Percentiles rank a stretch among this genome's conserved stretches.
Conservation (phyloP, 495 filamentous ascomycete genomes). For the Daldinia bambusicola region DNA sequence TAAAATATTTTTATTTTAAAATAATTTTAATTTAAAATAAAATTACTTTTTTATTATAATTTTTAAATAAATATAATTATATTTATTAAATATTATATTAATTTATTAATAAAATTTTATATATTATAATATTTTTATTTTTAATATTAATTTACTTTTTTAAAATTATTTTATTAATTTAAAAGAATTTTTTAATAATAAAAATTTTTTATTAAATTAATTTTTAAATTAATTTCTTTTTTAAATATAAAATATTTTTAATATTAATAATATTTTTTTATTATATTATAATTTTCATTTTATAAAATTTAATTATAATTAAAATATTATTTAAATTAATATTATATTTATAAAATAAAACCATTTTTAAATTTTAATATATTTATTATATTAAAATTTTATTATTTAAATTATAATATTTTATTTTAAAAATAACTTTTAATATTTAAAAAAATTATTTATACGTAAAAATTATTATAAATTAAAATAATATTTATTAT, state of each 20-base stretch:
- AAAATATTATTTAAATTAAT: too few species aligned
- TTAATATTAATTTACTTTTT: not conserved
- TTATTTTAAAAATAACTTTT: not conserved
- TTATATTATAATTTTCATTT: not conserved
- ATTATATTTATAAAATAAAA: too few species aligned
- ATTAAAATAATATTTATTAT: not conserved
- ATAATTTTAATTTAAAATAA: constrained; percentile 1
- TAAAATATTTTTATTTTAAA: not conserved
- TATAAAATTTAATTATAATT: too few species aligned
- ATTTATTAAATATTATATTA: constrained; percentile 3
- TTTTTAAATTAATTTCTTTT: too few species aligned
- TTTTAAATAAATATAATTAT: not conserved
- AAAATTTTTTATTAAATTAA: too few species aligned
- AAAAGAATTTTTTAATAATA: too few species aligned
- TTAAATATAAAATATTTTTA: not conserved
- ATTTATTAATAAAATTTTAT: not conserved
- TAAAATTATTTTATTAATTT: too few species aligned
- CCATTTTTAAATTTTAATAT: too few species aligned
- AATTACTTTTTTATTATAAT: not conserved
- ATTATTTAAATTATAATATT: too few species aligned
- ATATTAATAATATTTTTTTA: not conserved
- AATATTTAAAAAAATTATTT: not conserved
- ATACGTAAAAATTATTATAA: not conserved
- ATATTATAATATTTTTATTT: not conserved
- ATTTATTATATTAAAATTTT: too few species aligned